Conservation (phyloP, 331 rosid species). For the Rosa hybrid region DNA sequence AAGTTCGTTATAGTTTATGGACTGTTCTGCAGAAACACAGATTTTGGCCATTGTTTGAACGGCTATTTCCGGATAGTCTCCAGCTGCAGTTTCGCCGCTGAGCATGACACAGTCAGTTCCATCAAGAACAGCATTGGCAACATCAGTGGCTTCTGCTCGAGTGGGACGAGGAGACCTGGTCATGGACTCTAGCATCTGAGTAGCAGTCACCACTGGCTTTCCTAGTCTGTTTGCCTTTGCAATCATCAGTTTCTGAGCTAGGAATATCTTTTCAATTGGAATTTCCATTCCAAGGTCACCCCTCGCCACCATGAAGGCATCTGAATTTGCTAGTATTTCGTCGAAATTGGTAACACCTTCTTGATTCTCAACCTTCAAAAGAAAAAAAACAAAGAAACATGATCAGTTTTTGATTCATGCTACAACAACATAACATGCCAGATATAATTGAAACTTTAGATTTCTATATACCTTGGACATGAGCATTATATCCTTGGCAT, state of each 20-base stretch:
- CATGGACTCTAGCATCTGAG: conserved; percentile 98
- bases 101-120: conserved; percentile 97
- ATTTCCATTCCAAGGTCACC: conserved; percentile 99
- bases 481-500: conserved; percentile 77
- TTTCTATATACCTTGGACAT: conserved; percentile 75
- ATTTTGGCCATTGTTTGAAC: conserved; percentile 89
- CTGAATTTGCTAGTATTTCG: conserved; percentile 80
- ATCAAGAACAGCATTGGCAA: conserved; percentile 53
- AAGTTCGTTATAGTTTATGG: conserved; percentile 69
- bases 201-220: conserved; percentile 94
- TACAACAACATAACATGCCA: not conserved
- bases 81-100: conserved; percentile 97
- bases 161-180: conserved; percentile 77
- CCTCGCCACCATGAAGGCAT: conserved; percentile 94
- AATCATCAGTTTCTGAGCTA: conserved; percentile 92
- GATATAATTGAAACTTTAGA: not conserved
- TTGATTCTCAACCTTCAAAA: conserved; percentile 74
- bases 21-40: conserved; percentile 82
- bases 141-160: conserved; percentile 57
- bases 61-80: conserved; percentile 91
- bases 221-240: conserved; percentile 91
- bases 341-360: conserved; percentile 93
- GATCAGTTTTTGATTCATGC: not conserved
- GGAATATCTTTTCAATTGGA: conserved; percentile 89
- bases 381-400: not conserved